Conservation (phyloP, 192 early-diverging fungal species). For the Obelidium mucronatum region DNA sequence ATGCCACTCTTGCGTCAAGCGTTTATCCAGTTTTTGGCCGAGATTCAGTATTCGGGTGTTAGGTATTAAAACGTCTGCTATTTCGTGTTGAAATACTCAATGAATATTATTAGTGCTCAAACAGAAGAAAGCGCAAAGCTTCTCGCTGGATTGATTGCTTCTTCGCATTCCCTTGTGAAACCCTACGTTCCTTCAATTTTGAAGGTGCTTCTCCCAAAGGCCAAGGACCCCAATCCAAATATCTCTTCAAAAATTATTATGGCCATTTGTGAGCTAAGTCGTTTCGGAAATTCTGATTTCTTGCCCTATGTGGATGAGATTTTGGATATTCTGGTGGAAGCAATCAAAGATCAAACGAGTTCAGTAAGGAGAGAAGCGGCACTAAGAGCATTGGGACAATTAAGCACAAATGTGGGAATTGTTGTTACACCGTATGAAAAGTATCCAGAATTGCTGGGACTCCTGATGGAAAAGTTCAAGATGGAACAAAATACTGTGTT, state of each 20-base stretch:
- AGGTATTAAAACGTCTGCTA: slow-evolving; percentile 31
- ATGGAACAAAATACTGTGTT: slow-evolving; percentile 70
- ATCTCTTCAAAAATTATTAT: slow-evolving; percentile 78
- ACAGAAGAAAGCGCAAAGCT: slow-evolving; percentile 79
- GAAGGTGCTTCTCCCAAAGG: slow-evolving; percentile 75
- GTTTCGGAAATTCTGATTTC: slow-evolving; percentile 75
- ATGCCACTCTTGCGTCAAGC: slow-evolving; percentile 78
- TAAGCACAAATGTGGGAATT: slow-evolving; percentile 77
- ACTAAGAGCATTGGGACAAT: slow-evolving; percentile 76
- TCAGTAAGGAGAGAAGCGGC: slow-evolving; percentile 78
- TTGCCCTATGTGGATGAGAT: slow-evolving; percentile 76
- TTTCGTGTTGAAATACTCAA: not conserved
- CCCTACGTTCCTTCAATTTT: slow-evolving; percentile 84
- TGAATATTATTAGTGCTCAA: slow-evolving; percentile 52
- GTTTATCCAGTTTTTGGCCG: slow-evolving; percentile 77
- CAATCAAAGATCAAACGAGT: slow-evolving; percentile 77
- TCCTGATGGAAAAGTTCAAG: slow-evolving; percentile 74
- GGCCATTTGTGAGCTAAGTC: slow-evolving; percentile 74
- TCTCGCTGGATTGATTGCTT: slow-evolving; percentile 69
- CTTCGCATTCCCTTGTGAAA: slow-evolving; percentile 75
- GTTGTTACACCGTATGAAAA: slow-evolving; percentile 83
- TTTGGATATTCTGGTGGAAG: slow-evolving; percentile 73
- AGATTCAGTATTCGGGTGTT: slow-evolving; percentile 74
- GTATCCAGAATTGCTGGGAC: slow-evolving; percentile 77
- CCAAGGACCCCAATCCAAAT: slow-evolving; percentile 66